A percentile compares a stretch with the other conserved stretches of the same genome.
Conservation (phyloP, 306 rosid genomes). For the Betula pendula region DNA sequence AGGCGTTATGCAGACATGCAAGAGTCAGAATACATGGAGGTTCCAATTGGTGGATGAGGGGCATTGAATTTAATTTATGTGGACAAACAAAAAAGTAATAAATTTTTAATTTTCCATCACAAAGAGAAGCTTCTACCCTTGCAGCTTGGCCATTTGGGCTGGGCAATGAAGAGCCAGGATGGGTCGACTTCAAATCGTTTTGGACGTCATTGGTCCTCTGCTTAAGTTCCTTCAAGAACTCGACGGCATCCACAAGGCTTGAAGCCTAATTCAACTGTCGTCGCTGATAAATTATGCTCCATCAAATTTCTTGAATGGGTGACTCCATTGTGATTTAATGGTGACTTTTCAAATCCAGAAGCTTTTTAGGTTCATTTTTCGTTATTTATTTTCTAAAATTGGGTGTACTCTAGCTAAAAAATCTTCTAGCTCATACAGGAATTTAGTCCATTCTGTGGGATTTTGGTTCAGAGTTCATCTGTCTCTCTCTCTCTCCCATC, state of each 20-base stretch:
- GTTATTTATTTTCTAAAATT: background rate
- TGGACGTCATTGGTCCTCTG: constrained; percentile 84
- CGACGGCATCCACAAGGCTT: constrained; percentile 93
- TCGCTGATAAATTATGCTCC: background rate
- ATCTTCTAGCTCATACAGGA: background rate
- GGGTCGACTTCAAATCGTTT: constrained; percentile 72
- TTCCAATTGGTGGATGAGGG: background rate
- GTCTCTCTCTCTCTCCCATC: too few relatives aligned
- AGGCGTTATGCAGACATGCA: too few relatives aligned
- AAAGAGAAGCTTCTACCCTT: constrained; percentile 52
- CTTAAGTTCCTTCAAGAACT: constrained; percentile 84
- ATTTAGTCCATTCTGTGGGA: background rate
- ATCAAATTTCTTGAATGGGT: background rate
- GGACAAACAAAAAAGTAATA: background rate
- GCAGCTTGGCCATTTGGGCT: constrained; percentile 81
- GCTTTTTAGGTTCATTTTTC: background rate
- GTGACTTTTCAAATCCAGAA: background rate
- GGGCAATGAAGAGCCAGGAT: constrained; percentile 66
- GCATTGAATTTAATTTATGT: too few relatives aligned
- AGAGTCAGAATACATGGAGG: background rate
- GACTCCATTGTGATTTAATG: background rate
- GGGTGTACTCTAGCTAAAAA: background rate
- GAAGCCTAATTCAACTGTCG: too few relatives aligned
- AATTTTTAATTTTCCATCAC: constrained; percentile 1
- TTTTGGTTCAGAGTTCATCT: too few relatives aligned